Evolutionary conservation across 2,329 filamentous ascomycete species (phyloP), one percentile per base, ranked within the genome.

Genomic region (Cordyceps sp.): DNA sequence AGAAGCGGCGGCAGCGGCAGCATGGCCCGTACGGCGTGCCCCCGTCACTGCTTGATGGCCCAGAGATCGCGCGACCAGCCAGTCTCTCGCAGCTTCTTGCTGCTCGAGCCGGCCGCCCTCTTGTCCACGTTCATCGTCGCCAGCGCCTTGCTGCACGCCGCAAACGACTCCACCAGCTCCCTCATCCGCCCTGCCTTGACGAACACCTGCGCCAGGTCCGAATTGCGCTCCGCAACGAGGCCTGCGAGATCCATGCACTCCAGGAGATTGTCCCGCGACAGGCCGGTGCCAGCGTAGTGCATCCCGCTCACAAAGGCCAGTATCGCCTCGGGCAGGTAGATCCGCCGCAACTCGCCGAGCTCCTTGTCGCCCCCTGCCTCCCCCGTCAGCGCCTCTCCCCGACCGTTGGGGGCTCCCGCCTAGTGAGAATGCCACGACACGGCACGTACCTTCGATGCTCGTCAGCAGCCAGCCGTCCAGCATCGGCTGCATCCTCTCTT

Each of bases 241-340:
- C 76, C 73, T 1, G 84, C 77, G 13, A 98, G 62, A 36, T 93
- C 82, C 80, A 98, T 88, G 45, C 78, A 81, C 47, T 88, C 76
- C 18, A 90, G 66, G 14, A 93, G 64, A 41, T 78, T 70, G 36
- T 88, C 81, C 27, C 84, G 74, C 29, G 74, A 78, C 27, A 92
- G 60, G 30, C 72, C 66, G 29, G 73, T 75, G 4, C 83, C 84
- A 0, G 80, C 78, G 46, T 79, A 80, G 49, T 92, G 80, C 31
- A 96, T 61, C 2, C 80, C 76, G 44, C 71, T 77, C 48, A 90
- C 73, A 50, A 90, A 94, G 3, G 80, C 82, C 31, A 98, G 66
- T 26, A 93, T 63, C 14, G 82, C 69, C 50, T 94, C 85, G 2
- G 90, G 86, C 4, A 98, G 64, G 53, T 93, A 96, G 0, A 72